These are phyloP conservation scores for Linum lewisii DNA, from an alignment of 345 rosid species.

Conservation along the genomic window DNA sequence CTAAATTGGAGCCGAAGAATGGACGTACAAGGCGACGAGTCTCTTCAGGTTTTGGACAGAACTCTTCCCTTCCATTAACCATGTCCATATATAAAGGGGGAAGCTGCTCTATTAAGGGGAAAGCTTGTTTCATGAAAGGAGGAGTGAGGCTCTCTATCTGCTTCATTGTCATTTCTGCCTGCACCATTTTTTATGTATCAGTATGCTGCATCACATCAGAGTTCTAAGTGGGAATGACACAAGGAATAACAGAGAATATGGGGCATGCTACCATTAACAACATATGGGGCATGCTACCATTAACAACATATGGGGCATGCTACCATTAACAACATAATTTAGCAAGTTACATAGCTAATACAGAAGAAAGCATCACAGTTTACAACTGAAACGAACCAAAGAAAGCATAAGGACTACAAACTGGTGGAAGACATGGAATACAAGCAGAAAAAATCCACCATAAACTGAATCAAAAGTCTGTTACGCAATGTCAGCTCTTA, in stretches of 20 bases:
- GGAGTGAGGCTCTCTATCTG: constrained; percentile 88
- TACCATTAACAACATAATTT: too few relatives aligned
- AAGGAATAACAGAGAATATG: too few relatives aligned
- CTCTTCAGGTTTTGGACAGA: constrained; percentile 93
- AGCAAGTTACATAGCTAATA: too few relatives aligned
- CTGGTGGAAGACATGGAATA: background rate
- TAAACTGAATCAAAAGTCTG: background rate
- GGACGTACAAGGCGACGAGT: constrained; percentile 82
- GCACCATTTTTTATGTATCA: constrained; percentile 15
- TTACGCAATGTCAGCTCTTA: background rate
- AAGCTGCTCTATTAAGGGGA: constrained; percentile 91
- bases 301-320: too few relatives aligned
- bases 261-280: too few relatives aligned
- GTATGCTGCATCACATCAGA: too few relatives aligned
- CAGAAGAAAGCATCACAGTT: background rate
- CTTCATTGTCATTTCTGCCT: constrained; percentile 95
- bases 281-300: too few relatives aligned
- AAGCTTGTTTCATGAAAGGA: constrained; percentile 89
- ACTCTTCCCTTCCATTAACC: constrained; percentile 87
- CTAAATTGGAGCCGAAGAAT: background rate
- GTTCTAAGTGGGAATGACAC: background rate
- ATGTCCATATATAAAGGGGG: constrained; percentile 96
- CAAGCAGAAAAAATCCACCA: background rate
- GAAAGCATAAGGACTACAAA: background rate
- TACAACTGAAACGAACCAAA: background rate